phyloP scores from a whole-genome alignment of 495 filamentous ascomycete genomes.

The Podospora appendiculata region DNA sequence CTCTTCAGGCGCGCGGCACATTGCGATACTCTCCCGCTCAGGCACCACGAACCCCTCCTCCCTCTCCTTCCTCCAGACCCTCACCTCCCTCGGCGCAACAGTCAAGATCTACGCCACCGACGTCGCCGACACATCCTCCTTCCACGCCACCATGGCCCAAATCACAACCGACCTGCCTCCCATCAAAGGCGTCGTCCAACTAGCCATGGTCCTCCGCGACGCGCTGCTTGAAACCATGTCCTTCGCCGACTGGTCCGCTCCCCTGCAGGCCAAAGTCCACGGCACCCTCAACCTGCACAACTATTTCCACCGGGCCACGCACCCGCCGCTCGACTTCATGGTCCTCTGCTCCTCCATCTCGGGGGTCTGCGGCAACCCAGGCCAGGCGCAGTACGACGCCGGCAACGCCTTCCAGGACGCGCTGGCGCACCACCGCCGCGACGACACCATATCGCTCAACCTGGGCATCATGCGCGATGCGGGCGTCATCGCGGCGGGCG shows the following conservation, averaged over 20 bases:
- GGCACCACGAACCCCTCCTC: slow-evolving; percentile 12
- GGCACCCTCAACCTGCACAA: slow-evolving; percentile 28
- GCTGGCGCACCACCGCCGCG: slow-evolving; percentile 25
- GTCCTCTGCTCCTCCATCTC: slow-evolving; percentile 49
- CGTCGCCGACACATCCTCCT: slow-evolving; percentile 13
- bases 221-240: slow-evolving; percentile 33
- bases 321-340: slow-evolving; percentile 50
- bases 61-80: not conserved
- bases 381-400: slow-evolving; percentile 51
- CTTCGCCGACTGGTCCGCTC: slow-evolving; percentile 24
- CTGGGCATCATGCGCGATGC: slow-evolving; percentile 34
- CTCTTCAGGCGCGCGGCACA: slow-evolving; percentile 38
- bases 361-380: slow-evolving; percentile 38
- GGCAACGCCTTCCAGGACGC: slow-evolving; percentile 52
- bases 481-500: slow-evolving; percentile 18
- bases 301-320: not conserved
- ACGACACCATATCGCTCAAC: slow-evolving; percentile 34
- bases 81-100: not conserved
- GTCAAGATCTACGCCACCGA: slow-evolving; percentile 25
- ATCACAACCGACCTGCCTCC: slow-evolving; percentile 25
- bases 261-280: slow-evolving; percentile 40
- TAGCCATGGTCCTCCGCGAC: slow-evolving; percentile 26
- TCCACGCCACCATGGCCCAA: not conserved
- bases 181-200: slow-evolving; percentile 42
- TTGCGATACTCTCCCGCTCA: slow-evolving; percentile 46